phyloP scores from a whole-genome alignment of 257 asterid genomes.

The Ehretia macrophylla region DNA sequence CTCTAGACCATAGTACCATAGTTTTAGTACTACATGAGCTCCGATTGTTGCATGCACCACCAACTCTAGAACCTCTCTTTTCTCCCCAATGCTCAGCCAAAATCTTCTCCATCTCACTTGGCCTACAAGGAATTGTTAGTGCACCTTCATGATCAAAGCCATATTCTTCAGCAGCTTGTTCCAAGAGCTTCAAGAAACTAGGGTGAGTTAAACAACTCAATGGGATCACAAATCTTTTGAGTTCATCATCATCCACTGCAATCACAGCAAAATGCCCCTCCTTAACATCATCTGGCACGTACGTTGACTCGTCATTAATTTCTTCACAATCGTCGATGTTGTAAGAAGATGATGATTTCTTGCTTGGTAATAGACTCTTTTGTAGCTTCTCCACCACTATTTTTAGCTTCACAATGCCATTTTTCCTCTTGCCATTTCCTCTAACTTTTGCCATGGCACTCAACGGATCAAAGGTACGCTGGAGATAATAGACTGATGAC shows the following conservation, averaged over 20 bases:
- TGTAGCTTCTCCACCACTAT: slow-evolving; percentile 49
- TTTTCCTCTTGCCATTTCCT: slow-evolving; percentile 29
- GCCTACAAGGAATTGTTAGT: slow-evolving; percentile 37
- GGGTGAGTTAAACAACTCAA: slow-evolving; percentile 32
- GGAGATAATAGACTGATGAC: no score
- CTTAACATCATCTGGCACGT: slow-evolving; percentile 52
- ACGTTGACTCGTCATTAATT: slow-evolving; percentile 6
- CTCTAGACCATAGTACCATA: slow-evolving; percentile 4
- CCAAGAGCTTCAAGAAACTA: slow-evolving; percentile 29
- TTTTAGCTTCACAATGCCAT: slow-evolving; percentile 40
- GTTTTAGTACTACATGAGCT: slow-evolving; percentile 7
- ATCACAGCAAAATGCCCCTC: slow-evolving; percentile 46
- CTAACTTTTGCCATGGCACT: slow-evolving; percentile 17
- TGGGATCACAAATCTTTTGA: slow-evolving; percentile 32
- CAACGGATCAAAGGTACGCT: no score
- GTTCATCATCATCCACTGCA: slow-evolving; percentile 22
- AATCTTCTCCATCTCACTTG: slow-evolving; percentile 28
- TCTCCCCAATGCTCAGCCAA: slow-evolving; percentile 17
- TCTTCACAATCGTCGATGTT: slow-evolving; percentile 15
- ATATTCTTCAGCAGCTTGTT: slow-evolving; percentile 42
- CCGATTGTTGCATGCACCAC: neutral
- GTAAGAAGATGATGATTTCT: slow-evolving; percentile 9
- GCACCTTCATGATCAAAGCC: slow-evolving; percentile 40
- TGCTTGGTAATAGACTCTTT: slow-evolving; percentile 37
- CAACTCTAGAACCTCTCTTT: slow-evolving; percentile 1